Evolutionary conservation across 2,329 filamentous ascomycete species (phyloP), one percentile per base, ranked within the genome.

Genomic region (Cordyceps cicadae): DNA sequence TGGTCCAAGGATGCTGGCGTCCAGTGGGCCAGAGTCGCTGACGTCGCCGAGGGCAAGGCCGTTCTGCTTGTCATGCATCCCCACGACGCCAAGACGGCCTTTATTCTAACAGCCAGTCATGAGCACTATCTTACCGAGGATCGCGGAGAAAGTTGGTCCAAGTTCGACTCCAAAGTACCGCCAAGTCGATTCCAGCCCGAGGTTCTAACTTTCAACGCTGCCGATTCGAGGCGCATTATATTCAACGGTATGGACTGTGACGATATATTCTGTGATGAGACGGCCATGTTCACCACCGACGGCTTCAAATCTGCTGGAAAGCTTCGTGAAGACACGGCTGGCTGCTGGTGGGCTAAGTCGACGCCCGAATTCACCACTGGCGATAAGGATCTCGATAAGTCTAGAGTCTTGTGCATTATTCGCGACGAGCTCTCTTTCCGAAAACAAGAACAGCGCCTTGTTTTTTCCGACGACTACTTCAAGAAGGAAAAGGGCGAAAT

Each of bases 301-400:
- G 90, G 90, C 65, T 99, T 99, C 77, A 80, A 87, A 65, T 82
- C 81, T 5, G 82, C 85, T 56, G 81, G 88, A 65, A 74, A 80
- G 6, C 79, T 97, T 62, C 82, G 88, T 57, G 78, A 82, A 48
- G 82, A 86, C 66, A 89, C 89, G 2, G 79, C 84, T 54, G 87
- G 88, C 63, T 99, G 94, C 72, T 85, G 87, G 72, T 99, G 93
- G 91, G 93, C 94, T 56, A 90, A 90, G 70, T 84, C 85, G 15
- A 86, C 89, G 14, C 80, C 83, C 5, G 74, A 86, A 48, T 97
- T 99, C 71, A 84, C 83, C 39, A 87, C 86, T 12, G 87, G 87
- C 63, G 75, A 87, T 59, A 75, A 81, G 1, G 80, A 87, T 39
- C 76, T 86, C 56, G 86, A 94, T 69, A 78, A 84, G 56, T 79